These are phyloP conservation scores for Quercus tomentella DNA, from an alignment of 331 rosid species.

Conservation along the genomic window DNA sequence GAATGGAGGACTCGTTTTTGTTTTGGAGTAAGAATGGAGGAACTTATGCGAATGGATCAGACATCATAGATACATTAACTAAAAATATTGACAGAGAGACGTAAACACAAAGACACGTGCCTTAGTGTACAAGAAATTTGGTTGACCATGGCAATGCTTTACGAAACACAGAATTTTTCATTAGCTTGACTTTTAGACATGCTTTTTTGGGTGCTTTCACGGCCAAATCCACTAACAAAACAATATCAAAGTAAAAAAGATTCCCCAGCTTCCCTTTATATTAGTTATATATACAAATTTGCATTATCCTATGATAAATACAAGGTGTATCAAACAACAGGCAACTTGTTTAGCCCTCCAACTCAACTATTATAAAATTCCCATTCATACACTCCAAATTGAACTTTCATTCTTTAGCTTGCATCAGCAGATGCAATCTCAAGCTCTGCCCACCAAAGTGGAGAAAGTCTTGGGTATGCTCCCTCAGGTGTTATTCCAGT, in stretches of 20 bases:
- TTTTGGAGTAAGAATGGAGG: no score
- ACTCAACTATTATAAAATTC: slow-evolving; percentile 17
- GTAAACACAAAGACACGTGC: not conserved
- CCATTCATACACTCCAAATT: slow-evolving; percentile 24
- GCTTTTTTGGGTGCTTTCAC: slow-evolving; percentile 19
- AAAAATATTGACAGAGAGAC: not conserved
- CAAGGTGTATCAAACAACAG: slow-evolving; percentile 27
- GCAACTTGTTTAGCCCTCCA: slow-evolving; percentile 19
- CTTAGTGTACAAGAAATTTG: not conserved
- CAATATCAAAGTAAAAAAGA: not conserved
- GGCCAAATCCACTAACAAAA: slow-evolving; percentile 15
- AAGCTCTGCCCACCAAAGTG: slow-evolving; percentile 99
- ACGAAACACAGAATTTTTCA: not conserved
- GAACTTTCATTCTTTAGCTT: slow-evolving; percentile 33
- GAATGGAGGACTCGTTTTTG: no score
- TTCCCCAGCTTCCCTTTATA: slow-evolving; percentile 6
- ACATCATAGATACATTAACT: not conserved
- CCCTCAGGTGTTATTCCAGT: slow-evolving; percentile 75
- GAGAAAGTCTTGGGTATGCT: slow-evolving; percentile 77
- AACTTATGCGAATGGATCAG: no score
- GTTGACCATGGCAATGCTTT: not conserved
- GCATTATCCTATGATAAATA: slow-evolving; percentile 24
- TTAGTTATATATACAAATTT: slow-evolving; percentile 50
- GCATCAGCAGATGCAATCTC: slow-evolving; percentile 67
- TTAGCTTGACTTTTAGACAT: not conserved